Conservation (phyloP, 192 early-diverging fungal species). For the Backusella tarrabulga region DNA sequence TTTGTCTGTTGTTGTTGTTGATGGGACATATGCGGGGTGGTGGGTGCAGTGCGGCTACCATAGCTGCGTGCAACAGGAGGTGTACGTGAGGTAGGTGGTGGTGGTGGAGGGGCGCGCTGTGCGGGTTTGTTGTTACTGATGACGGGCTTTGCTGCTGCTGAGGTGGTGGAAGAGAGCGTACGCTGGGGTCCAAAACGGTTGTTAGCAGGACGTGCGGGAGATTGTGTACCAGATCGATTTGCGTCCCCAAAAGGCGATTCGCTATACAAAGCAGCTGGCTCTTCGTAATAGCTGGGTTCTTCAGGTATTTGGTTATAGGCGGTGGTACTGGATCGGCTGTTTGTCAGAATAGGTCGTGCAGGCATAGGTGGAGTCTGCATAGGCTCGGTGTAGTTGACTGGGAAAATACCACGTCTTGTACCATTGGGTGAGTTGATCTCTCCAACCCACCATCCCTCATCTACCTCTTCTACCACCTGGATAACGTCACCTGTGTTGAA, state of each 20-base stretch:
- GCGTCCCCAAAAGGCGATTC: background rate
- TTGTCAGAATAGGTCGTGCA: background rate
- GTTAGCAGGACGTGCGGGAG: background rate
- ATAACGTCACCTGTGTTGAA: slow-evolving; percentile 87
- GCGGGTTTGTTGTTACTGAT: background rate
- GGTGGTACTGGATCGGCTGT: background rate
- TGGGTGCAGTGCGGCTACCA: background rate
- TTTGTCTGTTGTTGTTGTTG: background rate
- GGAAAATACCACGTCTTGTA: slow-evolving; percentile 79
- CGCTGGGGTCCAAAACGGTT: background rate
- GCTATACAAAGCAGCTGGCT: background rate
- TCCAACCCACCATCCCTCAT: slow-evolving; percentile 96
- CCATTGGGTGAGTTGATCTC: slow-evolving; percentile 53
- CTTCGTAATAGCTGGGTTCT: background rate
- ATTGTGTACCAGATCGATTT: background rate
- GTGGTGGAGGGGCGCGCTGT: slow-evolving; percentile 11
- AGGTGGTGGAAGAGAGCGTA: background rate
- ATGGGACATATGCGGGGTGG: background rate
- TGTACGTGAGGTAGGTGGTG: slow-evolving; percentile 13
- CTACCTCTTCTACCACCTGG: slow-evolving; percentile 81
- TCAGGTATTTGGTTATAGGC: background rate
- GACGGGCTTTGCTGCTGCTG: background rate
- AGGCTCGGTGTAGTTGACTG: slow-evolving; percentile 86
- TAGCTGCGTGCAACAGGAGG: background rate
- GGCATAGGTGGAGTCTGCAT: slow-evolving; percentile 13